Evolutionary conservation across 2,329 filamentous ascomycete genomes (phyloP), one percentile per base, ranked within the genome.

Genomic region (Talaromyces marneffei): DNA sequence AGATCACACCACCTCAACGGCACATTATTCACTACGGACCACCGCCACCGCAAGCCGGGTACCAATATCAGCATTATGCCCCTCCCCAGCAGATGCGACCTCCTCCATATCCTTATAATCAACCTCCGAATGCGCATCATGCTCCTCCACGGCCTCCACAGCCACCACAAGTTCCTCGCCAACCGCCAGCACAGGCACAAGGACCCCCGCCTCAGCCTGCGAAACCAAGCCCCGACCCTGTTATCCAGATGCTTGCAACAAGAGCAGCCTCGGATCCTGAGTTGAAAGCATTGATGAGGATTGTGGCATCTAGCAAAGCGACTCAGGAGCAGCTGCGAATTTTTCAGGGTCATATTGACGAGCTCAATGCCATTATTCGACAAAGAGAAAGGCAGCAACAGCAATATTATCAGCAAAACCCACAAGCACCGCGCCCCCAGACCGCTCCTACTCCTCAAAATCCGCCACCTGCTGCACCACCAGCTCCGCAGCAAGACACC

Each of bases 191-290:
- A 3, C 66, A 70, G 8, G 61, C 66, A 18, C 68, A 68, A 29
- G 65, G 66, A 14, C 68, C 68, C 10, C 61, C 71, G 14, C 66
- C 71, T n/a, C 73, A 74, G 52, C 73, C 75, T 31, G 69, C 73
- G 5, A 78, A 79, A 65, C 74, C 77, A 5, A 79, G 76, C 52
- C 73, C 77, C 9, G 79, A 82, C 62, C 79, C 79, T 8, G 79
- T 82, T 37, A 81, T 82, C 64, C 79, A 81, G 61, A 80, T 81
- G 78, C 71, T 82, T 53, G 79, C 79, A n/a, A 80, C 78, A 8
- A 72, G 78, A 63, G 79, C 79, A 25, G 79, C 79, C 4, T 74
- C 78, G 9, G 78, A 81, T 63, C 77, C 76, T 4, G 76, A 79
- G 53, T 67, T 82, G 37, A 82, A 81, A 64, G 77, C 78, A 4